Conservation (phyloP, 1,139 yeast genomes). For the Geotrichum klebahnii region DNA sequence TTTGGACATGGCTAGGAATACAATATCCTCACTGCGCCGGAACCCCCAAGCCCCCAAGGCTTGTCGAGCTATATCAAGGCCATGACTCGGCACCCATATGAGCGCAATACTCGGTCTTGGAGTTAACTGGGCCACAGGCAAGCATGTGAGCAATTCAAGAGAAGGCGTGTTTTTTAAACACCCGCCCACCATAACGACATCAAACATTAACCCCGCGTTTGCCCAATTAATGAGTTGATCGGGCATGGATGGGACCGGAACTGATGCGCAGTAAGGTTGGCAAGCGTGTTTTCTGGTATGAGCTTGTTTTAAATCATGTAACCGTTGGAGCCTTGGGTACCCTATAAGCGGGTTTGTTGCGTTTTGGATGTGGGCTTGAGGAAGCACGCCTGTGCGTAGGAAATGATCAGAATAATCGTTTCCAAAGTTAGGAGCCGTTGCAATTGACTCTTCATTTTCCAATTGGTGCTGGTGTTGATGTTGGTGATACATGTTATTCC, state of each 20-base stretch:
- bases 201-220: constrained; percentile 59
- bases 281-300: constrained; percentile 52
- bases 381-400: constrained; percentile 57
- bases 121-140: constrained; percentile 71
- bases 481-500: background rate
- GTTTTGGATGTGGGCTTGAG: constrained; percentile 64
- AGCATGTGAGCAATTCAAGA: constrained; percentile 52
- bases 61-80: constrained; percentile 50
- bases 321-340: constrained; percentile 71
- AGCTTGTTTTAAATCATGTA: constrained; percentile 57
- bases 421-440: constrained; percentile 34
- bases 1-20: constrained; percentile 49
- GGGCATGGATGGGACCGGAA: constrained; percentile 51
- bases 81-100: constrained; percentile 73
- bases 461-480: background rate
- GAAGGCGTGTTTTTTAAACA: constrained; percentile 62
- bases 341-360: constrained; percentile 65
- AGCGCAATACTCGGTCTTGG: constrained; percentile 82
- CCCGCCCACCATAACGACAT: constrained; percentile 89
- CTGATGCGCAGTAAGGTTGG: constrained; percentile 62
- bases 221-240: constrained; percentile 59
- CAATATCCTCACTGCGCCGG: constrained; percentile 81
- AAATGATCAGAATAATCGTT: constrained; percentile 73
- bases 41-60: constrained; percentile 66
- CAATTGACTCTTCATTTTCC: background rate